Evolutionary conservation across 345 rosid species (phyloP).

Genomic region (Salix arbutifolia): DNA sequence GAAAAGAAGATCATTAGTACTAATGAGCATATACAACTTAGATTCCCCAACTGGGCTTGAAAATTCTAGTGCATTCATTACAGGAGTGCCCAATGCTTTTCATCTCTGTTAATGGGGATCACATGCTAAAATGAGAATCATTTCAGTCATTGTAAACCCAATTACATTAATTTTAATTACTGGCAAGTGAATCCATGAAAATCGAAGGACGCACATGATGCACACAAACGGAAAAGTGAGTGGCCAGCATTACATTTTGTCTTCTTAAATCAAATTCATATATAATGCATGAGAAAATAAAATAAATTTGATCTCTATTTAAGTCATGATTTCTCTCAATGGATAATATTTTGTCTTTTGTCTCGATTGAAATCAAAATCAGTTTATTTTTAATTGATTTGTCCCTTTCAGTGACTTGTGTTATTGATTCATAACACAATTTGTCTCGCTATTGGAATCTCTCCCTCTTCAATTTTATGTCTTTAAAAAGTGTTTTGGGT

Average conservation of each 20-base stretch:
- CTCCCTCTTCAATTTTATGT: too few species aligned
- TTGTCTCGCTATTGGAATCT: too few species aligned
- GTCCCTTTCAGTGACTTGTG: too few species aligned
- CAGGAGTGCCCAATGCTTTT: background rate
- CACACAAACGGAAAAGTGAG: slow-evolving; percentile 9
- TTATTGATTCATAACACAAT: too few species aligned
- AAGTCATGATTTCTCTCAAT: too few species aligned
- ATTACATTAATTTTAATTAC: background rate
- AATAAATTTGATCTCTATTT: too few species aligned
- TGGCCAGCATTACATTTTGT: slow-evolving; percentile 1
- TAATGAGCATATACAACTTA: background rate
- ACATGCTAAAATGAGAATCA: slow-evolving; percentile 8
- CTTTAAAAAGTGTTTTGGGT: too few species aligned
- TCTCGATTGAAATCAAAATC: too few species aligned
- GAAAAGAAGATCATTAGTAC: background rate
- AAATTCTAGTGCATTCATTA: background rate
- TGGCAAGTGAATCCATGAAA: background rate
- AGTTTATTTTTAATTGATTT: too few species aligned
- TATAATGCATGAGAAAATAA: too few species aligned
- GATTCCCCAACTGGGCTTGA: background rate
- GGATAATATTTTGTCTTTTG: too few species aligned
- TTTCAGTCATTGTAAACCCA: background rate
- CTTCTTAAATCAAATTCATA: background rate
- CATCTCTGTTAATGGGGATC: slow-evolving; percentile 23
- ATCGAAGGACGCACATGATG: slow-evolving; percentile 15